These are phyloP conservation scores for Fusarium camptoceras DNA, from an alignment of 2,329 filamentous ascomycete species.

Conservation along the genomic window DNA sequence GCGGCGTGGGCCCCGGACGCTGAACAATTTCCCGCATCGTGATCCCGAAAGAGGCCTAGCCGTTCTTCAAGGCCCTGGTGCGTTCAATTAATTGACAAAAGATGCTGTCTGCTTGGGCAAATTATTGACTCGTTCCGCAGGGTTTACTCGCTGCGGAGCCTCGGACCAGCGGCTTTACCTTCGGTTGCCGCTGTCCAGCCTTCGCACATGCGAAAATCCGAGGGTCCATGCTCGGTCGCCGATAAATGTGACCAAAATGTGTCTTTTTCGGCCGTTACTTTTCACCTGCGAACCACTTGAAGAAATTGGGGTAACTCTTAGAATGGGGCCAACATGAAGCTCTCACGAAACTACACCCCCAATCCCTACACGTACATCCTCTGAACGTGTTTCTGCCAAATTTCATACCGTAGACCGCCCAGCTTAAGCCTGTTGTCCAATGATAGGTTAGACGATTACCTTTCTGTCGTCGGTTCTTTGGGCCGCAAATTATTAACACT, in stretches of 20 bases:
- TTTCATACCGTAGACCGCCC: slow-evolving; percentile 41
- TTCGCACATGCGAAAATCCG: slow-evolving; percentile 44
- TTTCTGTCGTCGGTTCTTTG: slow-evolving; percentile 21
- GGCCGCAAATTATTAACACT: slow-evolving; percentile 3
- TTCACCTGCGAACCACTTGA: slow-evolving; percentile 20
- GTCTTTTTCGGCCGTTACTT: slow-evolving; percentile 18
- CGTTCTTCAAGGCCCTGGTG: slow-evolving; percentile 18
- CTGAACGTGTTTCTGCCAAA: slow-evolving; percentile 39
- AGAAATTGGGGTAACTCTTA: slow-evolving; percentile 39
- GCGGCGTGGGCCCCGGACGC: slow-evolving; percentile 39
- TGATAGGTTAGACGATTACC: slow-evolving; percentile 35
- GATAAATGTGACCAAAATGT: slow-evolving; percentile 23
- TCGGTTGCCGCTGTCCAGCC: slow-evolving; percentile 43
- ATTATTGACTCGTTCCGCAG: slow-evolving; percentile 28
- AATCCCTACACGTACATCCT: slow-evolving; percentile 21
- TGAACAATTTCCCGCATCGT: slow-evolving; percentile 45
- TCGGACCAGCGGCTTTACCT: slow-evolving; percentile 47
- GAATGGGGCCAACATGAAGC: slow-evolving; percentile 30
- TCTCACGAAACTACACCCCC: slow-evolving; percentile 32
- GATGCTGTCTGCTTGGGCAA: slow-evolving; percentile 33
- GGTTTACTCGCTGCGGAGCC: slow-evolving; percentile 19
- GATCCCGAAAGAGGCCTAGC: slow-evolving; percentile 40
- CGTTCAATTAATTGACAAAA: slow-evolving; percentile 41
- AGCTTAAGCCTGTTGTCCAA: slow-evolving; percentile 33
- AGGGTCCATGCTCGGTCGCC: slow-evolving; percentile 44